These are phyloP conservation scores for Boletus sp. DNA, from an alignment of 1,284 basidiomycete genomes.

Conservation along the genomic window DNA sequence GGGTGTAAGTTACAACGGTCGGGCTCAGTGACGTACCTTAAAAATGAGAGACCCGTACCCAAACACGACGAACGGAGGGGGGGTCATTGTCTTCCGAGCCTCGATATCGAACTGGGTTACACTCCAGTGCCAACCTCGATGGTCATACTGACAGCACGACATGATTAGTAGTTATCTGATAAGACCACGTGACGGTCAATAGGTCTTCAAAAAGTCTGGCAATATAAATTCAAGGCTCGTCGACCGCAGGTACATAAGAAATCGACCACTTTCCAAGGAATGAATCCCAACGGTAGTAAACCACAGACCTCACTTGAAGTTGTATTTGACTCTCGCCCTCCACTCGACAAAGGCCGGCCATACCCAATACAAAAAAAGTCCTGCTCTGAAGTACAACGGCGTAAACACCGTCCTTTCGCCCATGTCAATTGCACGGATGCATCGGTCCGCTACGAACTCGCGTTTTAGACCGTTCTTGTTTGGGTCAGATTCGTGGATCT, in stretches of 20 bases:
- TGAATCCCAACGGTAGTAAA: not conserved
- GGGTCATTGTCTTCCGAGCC: slow-evolving; percentile 12
- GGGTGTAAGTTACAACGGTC: too few relatives aligned
- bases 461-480: slow-evolving; percentile 54
- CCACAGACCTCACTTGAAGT: slow-evolving; percentile 33
- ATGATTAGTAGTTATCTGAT: not conserved
- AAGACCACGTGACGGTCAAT: not conserved
- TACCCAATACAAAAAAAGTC: slow-evolving; percentile 59
- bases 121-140: too few relatives aligned
- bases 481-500: slow-evolving; percentile 48
- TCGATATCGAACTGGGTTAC: not conserved
- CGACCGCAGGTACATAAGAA: not conserved
- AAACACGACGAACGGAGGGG: slow-evolving; percentile 57
- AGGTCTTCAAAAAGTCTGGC: too few relatives aligned
- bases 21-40: slow-evolving; percentile 56
- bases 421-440: slow-evolving; percentile 55
- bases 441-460: slow-evolving; percentile 51
- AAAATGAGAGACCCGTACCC: slow-evolving; percentile 82
- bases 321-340: slow-evolving; percentile 59
- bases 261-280: not conserved
- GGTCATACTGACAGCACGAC: not conserved
- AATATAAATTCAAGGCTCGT: not conserved
- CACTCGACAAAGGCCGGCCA: slow-evolving; percentile 55
- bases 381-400: slow-evolving; percentile 42
- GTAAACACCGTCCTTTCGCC: slow-evolving; percentile 55